These are phyloP conservation scores for Suillus subaureus DNA, from an alignment of 768 basidiomycete genomes.

Conservation along the genomic window DNA sequence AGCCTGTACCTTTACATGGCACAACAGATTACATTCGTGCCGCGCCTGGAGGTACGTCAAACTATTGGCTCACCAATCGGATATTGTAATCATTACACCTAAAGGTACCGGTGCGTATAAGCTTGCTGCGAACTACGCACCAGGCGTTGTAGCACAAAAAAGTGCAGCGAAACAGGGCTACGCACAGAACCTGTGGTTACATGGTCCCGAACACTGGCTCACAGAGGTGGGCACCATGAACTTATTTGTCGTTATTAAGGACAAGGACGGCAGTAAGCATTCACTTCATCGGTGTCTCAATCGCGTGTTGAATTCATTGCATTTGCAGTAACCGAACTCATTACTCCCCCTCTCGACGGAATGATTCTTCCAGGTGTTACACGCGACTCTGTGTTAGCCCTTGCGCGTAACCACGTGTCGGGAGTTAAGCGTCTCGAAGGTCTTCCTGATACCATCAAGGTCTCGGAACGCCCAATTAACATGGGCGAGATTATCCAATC, in stretches of 20 bases:
- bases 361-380: conserved; percentile 73
- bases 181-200: conserved; percentile 87
- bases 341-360: conserved; percentile 67
- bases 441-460: conserved; percentile 56
- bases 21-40: conserved; percentile 85
- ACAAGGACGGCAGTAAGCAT: conserved; percentile 60
- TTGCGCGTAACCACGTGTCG: conserved; percentile 58
- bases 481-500: conserved; percentile 73
- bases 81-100: conserved; percentile 10
- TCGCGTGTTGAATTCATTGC: neutral
- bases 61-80: neutral
- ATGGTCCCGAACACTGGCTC: conserved; percentile 59
- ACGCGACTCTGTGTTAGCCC: conserved; percentile 50
- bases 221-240: conserved; percentile 92
- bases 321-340: conserved; percentile 50
- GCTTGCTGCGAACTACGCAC: conserved; percentile 87
- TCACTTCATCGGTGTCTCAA: neutral
- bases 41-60: conserved; percentile 70
- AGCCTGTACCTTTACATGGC: conserved; percentile 84
- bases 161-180: conserved; percentile 77
- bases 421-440: conserved; percentile 47
- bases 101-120: conserved; percentile 86
- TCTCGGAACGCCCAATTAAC: conserved; percentile 71
- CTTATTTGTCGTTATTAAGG: conserved; percentile 79
- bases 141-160: conserved; percentile 84